Base-by-base conservation (phyloP, 169 alveolate genomes). In the Eimeria maxima region DNA sequence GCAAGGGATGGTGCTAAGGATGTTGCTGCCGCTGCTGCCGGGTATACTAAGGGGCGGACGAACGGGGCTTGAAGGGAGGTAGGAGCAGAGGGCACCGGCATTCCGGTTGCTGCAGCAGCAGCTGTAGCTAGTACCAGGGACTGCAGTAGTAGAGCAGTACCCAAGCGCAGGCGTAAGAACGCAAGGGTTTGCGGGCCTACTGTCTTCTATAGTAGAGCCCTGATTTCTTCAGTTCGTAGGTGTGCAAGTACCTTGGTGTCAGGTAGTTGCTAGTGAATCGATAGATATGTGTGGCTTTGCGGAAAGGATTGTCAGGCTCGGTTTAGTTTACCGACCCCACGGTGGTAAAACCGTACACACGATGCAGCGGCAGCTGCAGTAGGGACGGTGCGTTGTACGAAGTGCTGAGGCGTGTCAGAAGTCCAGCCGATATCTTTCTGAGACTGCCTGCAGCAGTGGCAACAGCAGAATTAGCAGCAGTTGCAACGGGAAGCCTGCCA, bases 391-490 rank as follows among this genome's bases (percentile, higher is more conserved):
- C 42, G 6, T 47, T n/a, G 22, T 65, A 45, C 44, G 45, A 22
- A 22, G 0, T 44, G 57, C 67, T 76, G 88, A 24, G 29, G 74
- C 53, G 29, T n/a, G 20, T 47, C 53, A 10, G 50, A 57, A n/a
- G 24, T 44, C 38, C 27, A n/a, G 45, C 4, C 33, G 45, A 27
- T 83, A 42, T 57, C 53, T 53, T 55, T 18, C 74, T 38, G 63
- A n/a, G 47, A 50, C 73, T 47, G 74, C 73, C 91, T 83, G 91
- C 55, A 83, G 74, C 91, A 53, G 13, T 20, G 53, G 57, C 57
- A 50, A 27, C 50, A 81, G 53, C 73, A 33, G 33, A 4, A 10
- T 14, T 10, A 13, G 22, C 47, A n/a, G 55, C 3, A 71, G 83
- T 22, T 33, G 50, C 83, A 71, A 53, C 55, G 22, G 53, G 55